Base-by-base conservation (phyloP, 768 basidiomycete species). In the Pulveroboletus sp. region DNA sequence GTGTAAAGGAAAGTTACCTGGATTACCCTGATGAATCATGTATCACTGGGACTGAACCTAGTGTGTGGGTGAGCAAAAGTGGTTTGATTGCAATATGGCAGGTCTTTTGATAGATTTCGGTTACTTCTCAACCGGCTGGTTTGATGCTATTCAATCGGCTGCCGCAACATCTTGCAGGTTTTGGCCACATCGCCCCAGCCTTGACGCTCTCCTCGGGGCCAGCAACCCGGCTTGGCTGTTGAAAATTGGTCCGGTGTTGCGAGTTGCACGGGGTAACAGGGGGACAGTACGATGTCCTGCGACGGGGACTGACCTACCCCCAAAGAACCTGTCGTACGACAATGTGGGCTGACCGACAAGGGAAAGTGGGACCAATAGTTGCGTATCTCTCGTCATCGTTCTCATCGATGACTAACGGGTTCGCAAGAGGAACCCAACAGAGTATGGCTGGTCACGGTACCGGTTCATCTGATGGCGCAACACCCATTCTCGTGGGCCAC, bases 11-110 rank as follows among this genome's bases (percentile, higher is more conserved):
- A 40, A 32, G 16, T 17, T 17, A 27, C n/a, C 25, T 16, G 17
- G 17, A 47, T n/a, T 20, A 24, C 42, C 39, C 20, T 51, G 47
- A 45, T 41, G 41, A 13, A 29, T 41, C 20, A 45, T 44, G 42
- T 35, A 39, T 23, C 24, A 12, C 38, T 51, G 10, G 4, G 42
- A 38, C 36, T 42, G 31, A 34, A 13, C 17, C 27, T 25, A 21
- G 31, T 16, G 38, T 27, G 9, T 9, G 25, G 25, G 3, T 33
- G 37, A 11, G 32, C 49, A 37, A 32, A 49, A 27, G 37, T 35
- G 44, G 58, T 35, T 17, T 50, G 46, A 51, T 58, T 51, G 45
- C 39, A 37, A 32, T 25, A 27, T 27, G 25, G 25, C n/a, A 27
- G 25, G 25, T 27, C 25, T 27, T 40, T 38, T 37, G 36, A 40